phyloP scores from a whole-genome alignment of 208 protist species.

The Balamuthia mandrillaris region DNA sequence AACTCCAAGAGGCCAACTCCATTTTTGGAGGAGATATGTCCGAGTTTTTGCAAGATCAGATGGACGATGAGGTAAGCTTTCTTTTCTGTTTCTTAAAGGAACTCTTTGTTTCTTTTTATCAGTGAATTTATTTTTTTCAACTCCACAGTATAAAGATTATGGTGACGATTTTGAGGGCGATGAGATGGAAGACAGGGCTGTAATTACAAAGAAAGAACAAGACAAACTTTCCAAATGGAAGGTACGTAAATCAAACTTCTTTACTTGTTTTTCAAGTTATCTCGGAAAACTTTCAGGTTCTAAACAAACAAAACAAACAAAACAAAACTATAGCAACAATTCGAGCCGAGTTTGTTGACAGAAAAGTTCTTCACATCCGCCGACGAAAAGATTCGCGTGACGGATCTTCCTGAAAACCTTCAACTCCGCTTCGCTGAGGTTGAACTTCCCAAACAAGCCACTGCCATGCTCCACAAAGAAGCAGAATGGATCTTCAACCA shows the following conservation, averaged over 20 bases:
- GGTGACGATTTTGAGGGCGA: no score
- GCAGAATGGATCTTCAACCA: constrained; percentile 16
- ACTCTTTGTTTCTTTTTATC: no score
- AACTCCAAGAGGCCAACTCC: background rate
- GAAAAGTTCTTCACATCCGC: background rate
- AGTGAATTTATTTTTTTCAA: no score
- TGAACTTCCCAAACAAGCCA: background rate
- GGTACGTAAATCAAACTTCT: no score
- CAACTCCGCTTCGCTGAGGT: background rate
- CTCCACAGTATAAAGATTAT: no score
- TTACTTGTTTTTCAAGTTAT: no score
- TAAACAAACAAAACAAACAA: no score
- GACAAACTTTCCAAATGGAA: no score
- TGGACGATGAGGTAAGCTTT: background rate
- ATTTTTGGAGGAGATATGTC: constrained; percentile 20
- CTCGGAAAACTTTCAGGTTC: no score
- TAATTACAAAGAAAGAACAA: no score
- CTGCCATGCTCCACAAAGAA: background rate
- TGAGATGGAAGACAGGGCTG: no score
- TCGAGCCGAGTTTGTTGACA: background rate
- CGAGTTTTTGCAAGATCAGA: background rate
- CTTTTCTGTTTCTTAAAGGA: no score
- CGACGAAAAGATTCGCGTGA: background rate
- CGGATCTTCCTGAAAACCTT: constrained; percentile 10
- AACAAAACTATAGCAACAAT: constrained; percentile 9